Conservation (phyloP, 139 green algal genomes). For the Chlorella sp. region DNA sequence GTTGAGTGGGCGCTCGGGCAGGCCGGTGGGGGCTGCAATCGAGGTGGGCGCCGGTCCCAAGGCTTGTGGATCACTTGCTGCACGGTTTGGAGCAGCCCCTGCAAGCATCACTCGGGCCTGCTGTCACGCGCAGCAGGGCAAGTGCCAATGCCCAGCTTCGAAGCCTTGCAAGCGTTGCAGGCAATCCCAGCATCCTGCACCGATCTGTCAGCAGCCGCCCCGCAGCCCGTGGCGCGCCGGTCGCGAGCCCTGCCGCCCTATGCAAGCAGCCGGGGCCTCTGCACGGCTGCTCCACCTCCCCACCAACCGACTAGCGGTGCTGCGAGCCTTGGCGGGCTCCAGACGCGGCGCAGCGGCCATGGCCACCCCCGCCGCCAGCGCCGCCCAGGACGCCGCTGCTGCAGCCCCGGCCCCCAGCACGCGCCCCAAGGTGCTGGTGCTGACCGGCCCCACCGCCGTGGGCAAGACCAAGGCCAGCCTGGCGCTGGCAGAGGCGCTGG, state of each 20-base stretch:
- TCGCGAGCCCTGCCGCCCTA: neutral
- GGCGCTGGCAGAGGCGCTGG: constrained; percentile 74
- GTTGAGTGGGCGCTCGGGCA: too few species aligned
- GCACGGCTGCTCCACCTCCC: neutral
- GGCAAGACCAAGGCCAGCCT: constrained; percentile 91
- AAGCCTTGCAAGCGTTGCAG: too few species aligned
- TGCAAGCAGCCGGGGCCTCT: neutral
- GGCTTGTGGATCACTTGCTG: too few species aligned
- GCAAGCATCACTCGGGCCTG: neutral
- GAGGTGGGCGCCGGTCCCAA: too few species aligned
- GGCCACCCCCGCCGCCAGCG: neutral
- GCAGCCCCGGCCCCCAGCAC: neutral
- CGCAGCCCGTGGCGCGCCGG: neutral
- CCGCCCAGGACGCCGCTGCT: neutral
- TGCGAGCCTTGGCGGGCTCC: neutral
- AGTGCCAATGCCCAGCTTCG: too few species aligned
- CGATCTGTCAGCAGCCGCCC: too few species aligned
- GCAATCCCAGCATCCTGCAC: too few species aligned
- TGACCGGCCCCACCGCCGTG: constrained; percentile 92
- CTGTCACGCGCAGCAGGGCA: too few species aligned
- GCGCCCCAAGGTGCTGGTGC: constrained; percentile 76
- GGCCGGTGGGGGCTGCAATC: too few species aligned
- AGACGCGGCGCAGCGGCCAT: neutral
- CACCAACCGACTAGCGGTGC: neutral
- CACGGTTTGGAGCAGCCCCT: too few species aligned